Evolutionary conservation across 257 asterid species (phyloP), one percentile per base, ranked within the genome.

Genomic region (Solanum clarkiae): DNA sequence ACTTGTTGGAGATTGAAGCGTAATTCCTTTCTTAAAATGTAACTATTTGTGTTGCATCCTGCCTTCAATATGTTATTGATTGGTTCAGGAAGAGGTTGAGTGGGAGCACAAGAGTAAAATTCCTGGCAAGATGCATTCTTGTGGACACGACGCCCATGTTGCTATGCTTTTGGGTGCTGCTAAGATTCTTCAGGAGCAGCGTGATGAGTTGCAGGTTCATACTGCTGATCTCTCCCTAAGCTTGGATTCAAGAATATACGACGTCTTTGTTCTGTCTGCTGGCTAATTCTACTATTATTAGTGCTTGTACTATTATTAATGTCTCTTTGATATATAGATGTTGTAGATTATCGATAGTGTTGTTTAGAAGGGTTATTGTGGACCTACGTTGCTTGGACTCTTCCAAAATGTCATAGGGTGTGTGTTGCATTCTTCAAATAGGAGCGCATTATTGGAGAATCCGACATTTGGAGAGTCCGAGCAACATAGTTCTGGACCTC

Each of bases 91-190:
- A 66, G 88, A 75, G 24, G 95, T 92, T 84, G 94, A 93, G 49
- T 94, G 98, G 97, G 88, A 92, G 85, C 95, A 94, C 80, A 94
- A 92, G 84, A 94, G 98, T 88, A 92, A 92, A 89, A 86, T 87
- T 84, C 86, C 91, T 40, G 95, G 95, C 55, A 94, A 91, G 87
- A 93, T 94, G 97, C 98, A 93, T 88, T 92, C 92, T 71, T 94
- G 95, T 90, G 98, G 98, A 69, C 95, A 94, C 82, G 98, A 94
- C 59, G 97, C 94, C 3, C 95, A 94, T 84, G 97, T 94, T 47
- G 89, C 97, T 18, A 92, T 91, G 94, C 95, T 93, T 87, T 95
- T 94, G 68, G 97, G 97, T 74, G 97, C 95, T 81, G 93, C 97
- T 8, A 92, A 88, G 90, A 86, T 94, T 80, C 98, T 94, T 88